phyloP scores from a whole-genome alignment of 225 moss, liverwort and hornwort genomes.

The Bryum argenteum region DNA sequence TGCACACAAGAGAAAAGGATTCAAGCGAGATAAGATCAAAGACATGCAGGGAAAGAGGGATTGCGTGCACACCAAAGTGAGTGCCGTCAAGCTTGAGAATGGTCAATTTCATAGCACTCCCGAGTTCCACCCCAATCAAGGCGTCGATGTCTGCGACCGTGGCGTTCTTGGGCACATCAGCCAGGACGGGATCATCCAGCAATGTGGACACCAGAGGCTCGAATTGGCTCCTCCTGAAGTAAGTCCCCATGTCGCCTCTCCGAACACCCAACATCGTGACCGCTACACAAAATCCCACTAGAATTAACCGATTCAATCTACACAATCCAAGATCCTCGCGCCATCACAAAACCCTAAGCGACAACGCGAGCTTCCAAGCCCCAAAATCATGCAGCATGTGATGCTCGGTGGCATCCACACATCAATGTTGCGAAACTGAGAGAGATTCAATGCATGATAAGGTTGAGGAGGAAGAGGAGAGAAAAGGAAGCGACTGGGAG shows the following conservation, averaged over 20 bases:
- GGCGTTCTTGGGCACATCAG: slow-evolving; percentile 77
- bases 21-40: too few relatives aligned
- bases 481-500: background rate
- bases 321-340: background rate
- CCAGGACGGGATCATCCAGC: slow-evolving; percentile 73
- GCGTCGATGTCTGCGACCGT: slow-evolving; percentile 78
- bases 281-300: background rate
- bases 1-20: too few relatives aligned
- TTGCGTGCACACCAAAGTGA: slow-evolving; percentile 55
- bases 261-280: slow-evolving; percentile 58
- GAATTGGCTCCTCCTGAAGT: slow-evolving; percentile 72
- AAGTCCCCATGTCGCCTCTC: slow-evolving; percentile 55
- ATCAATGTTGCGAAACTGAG: background rate
- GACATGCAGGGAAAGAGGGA: background rate
- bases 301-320: background rate
- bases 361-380: background rate
- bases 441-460: background rate
- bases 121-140: slow-evolving; percentile 86
- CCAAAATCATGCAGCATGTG: background rate
- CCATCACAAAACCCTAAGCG: slow-evolving; percentile 4
- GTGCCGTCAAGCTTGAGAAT: slow-evolving; percentile 86
- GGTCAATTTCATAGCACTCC: slow-evolving; percentile 87
- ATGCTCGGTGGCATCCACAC: background rate
- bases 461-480: too few relatives aligned
- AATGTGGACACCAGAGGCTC: slow-evolving; percentile 79